Evolutionary conservation across 2,329 filamentous ascomycete genomes (phyloP).

Genomic region (Stachybotrys elegans): DNA sequence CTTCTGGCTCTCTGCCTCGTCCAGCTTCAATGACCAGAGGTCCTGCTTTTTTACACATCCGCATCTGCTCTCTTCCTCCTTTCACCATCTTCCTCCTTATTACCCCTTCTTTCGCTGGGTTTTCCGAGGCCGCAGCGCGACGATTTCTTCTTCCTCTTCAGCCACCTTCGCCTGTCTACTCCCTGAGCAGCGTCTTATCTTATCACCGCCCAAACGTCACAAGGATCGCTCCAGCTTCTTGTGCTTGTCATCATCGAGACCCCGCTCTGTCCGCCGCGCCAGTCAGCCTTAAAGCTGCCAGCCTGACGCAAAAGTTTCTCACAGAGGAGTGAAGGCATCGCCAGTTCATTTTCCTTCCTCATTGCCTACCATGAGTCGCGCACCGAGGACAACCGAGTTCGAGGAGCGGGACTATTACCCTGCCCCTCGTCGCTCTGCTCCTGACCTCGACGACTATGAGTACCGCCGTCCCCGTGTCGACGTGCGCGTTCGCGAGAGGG

Average conservation of each 20-base stretch:
- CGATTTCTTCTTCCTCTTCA: background rate
- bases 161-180: background rate
- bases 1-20: conserved; percentile 2
- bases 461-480: conserved; percentile 24
- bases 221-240: background rate
- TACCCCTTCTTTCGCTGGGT: background rate
- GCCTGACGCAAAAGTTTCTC: no score
- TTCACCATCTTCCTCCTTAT: background rate
- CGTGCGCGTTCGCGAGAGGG: conserved; percentile 37
- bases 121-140: background rate
- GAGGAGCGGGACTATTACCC: conserved; percentile 41
- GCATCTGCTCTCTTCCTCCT: background rate
- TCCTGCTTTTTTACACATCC: background rate
- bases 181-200: no score
- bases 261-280: background rate
- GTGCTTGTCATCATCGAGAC: background rate
- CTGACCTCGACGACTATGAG: conserved; percentile 32
- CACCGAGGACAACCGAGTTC: conserved; percentile 29
- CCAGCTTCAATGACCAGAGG: background rate
- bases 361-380: conserved; percentile 16
- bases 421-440: conserved; percentile 27
- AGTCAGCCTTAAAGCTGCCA: background rate
- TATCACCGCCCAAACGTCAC: background rate
- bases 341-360: no score
- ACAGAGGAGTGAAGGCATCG: no score